Percentiles rank a stretch among this genome's conserved stretches.
Evolutionary conservation across 2,329 filamentous ascomycete species (phyloP).

Genomic region (Verticillium isaacii): DNA sequence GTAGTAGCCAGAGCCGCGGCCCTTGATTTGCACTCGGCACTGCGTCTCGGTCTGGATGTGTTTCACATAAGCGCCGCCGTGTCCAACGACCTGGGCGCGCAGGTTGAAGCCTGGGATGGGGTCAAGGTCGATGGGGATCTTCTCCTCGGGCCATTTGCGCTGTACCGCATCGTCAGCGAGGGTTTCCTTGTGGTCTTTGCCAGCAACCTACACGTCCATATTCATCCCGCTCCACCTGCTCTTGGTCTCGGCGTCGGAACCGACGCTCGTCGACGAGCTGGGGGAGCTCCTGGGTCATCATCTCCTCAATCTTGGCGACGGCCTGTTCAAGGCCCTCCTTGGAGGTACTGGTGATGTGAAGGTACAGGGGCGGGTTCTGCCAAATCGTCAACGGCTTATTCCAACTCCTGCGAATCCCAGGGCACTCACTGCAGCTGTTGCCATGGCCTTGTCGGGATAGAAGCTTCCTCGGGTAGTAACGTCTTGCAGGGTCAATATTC

Average conservation of each 20-base stretch:
- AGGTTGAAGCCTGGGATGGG: slow-evolving; percentile 93
- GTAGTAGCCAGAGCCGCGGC: slow-evolving; percentile 88
- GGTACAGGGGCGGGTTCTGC: slow-evolving; percentile 87
- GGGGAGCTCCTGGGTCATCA: slow-evolving; percentile 94
- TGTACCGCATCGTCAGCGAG: slow-evolving; percentile 29
- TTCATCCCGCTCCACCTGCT: slow-evolving; percentile 83
- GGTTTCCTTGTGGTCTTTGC: not conserved
- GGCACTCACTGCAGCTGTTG: slow-evolving; percentile 75
- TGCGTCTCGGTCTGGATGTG: slow-evolving; percentile 95
- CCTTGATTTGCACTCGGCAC: slow-evolving; percentile 97
- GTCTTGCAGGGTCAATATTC: slow-evolving; percentile 69
- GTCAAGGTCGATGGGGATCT: slow-evolving; percentile 85
- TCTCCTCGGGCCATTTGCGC: slow-evolving; percentile 99
- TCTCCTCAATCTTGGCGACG: slow-evolving; percentile 81
- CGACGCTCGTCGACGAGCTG: slow-evolving; percentile 92
- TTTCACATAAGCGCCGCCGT: slow-evolving; percentile 93
- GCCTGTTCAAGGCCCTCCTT: slow-evolving; percentile 91
- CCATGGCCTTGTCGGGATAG: slow-evolving; percentile 96
- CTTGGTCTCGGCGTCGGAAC: slow-evolving; percentile 78
- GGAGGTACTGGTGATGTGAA: slow-evolving; percentile 89
- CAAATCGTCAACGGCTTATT: slow-evolving; percentile 2
- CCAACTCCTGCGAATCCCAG: not conserved
- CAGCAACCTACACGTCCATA: slow-evolving; percentile 71
- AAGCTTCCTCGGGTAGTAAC: slow-evolving; percentile 97
- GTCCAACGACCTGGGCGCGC: slow-evolving; percentile 91